These are phyloP conservation scores for Linnemannia exigua DNA, from an alignment of 192 early-diverging fungal species.

Conservation along the genomic window DNA sequence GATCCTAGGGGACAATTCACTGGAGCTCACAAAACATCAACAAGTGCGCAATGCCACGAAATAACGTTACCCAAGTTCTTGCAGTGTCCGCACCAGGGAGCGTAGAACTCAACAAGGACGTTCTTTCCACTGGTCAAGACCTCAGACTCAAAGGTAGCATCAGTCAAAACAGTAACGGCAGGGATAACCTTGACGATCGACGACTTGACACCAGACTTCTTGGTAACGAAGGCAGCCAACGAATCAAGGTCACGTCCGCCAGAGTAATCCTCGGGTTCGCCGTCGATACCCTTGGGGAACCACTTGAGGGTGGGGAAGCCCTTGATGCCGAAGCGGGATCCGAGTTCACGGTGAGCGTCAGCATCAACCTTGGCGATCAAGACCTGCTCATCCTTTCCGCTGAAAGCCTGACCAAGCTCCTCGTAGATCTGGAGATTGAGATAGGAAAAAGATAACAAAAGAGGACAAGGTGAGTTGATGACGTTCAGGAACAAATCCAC, in stretches of 20 bases:
- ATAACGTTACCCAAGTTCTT: constrained; percentile 72
- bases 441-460: neutral
- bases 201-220: constrained; percentile 84
- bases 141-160: constrained; percentile 81
- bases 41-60: no score
- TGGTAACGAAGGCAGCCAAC: constrained; percentile 80
- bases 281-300: constrained; percentile 87
- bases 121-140: constrained; percentile 80
- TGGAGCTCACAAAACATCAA: no score
- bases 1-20: no score
- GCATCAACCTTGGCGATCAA: constrained; percentile 93
- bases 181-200: constrained; percentile 80
- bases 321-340: constrained; percentile 78
- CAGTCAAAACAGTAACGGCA: constrained; percentile 77
- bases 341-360: constrained; percentile 89
- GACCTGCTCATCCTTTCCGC: constrained; percentile 77
- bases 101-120: constrained; percentile 94
- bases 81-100: constrained; percentile 95
- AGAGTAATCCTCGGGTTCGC: constrained; percentile 83
- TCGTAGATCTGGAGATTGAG: constrained; percentile 72
- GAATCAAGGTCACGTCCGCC: constrained; percentile 88
- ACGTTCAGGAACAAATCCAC: neutral
- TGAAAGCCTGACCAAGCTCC: constrained; percentile 83
- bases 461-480: constrained; percentile 5
- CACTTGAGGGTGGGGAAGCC: constrained; percentile 96